Base-by-base conservation (phyloP, 2,329 filamentous ascomycete species). In the Colletotrichum limetticola region DNA sequence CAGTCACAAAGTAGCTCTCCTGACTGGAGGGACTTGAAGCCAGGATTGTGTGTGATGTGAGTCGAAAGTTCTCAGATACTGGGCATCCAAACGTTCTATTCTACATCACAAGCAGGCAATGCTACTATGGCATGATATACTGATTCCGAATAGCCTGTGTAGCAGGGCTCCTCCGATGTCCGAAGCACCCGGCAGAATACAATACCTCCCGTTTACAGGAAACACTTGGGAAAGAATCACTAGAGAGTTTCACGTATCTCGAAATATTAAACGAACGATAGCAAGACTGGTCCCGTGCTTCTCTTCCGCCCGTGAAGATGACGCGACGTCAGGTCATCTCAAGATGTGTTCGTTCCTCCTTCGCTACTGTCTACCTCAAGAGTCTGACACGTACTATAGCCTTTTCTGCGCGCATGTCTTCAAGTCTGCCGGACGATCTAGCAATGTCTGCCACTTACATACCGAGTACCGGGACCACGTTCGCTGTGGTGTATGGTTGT, bases 401-500 rank as follows among this genome's bases (percentile, higher is more conserved):
- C 1, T 71, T 57, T 22, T 68, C 57, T 0, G 63, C 52, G 6
- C 56, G 65, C 5, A 71, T 68, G 68, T 66, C 68, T 12, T 7
- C 30, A 1, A 30, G 30, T 12, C n/a, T 71, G 1, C 9, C 7
- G 1, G n/a, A 63, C 7, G 68, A 71, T 11, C 9, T 71, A 7
- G 68, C 64, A 0, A 2, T 71, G 16, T 71, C 68, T 5, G 30
- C 58, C 26, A 71, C 68, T 16, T 30, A 68, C 2, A 61, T 71
- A 8, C 68, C 68, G 1, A 53, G 37, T 46, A 67, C 64, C 2
- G 52, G 49, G 7, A 56, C 68, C 1, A 68, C 46, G 0, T 67
- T 71, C 16, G 57, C 63, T 6, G 26, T 71, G 7, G 7, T 63
- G 2, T 71, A 67, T 1, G 68, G 68, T 8, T 71, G 68, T 5